A percentile compares a stretch with the other conserved stretches of the same genome.
These are phyloP conservation scores for Neurospora tetrasperma DNA, from an alignment of 495 filamentous ascomycete species.

Conservation along the genomic window DNA sequence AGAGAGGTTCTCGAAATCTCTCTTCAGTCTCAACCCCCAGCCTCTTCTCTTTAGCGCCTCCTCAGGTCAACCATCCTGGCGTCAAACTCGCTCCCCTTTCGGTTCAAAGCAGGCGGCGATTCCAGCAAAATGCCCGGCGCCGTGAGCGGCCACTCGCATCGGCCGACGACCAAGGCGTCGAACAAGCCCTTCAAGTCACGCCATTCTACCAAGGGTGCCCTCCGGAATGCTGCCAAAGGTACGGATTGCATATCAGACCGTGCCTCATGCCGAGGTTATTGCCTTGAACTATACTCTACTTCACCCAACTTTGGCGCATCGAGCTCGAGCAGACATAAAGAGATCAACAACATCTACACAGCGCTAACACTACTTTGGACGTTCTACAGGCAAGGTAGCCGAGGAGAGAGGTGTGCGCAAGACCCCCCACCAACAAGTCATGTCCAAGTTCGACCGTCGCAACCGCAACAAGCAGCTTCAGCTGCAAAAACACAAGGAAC, in stretches of 20 bases:
- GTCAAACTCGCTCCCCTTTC: constrained; percentile 53
- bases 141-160: constrained; percentile 64
- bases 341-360: background rate
- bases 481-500: constrained; percentile 67
- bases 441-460: constrained; percentile 90
- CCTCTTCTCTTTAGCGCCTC: background rate
- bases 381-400: constrained; percentile 29
- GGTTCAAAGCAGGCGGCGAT: constrained; percentile 75
- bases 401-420: constrained; percentile 56
- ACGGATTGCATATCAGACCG: constrained; percentile 4
- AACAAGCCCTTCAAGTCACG: constrained; percentile 88
- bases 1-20: constrained; percentile 9
- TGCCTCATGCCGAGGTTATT: constrained; percentile 6
- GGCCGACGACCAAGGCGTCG: constrained; percentile 73
- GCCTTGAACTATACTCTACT: background rate
- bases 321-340: background rate
- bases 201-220: constrained; percentile 75
- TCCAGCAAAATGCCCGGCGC: constrained; percentile 48
- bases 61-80: background rate
- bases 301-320: background rate
- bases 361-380: constrained; percentile 5
- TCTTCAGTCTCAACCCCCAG: constrained; percentile 3
- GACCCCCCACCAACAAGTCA: constrained; percentile 88
- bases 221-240: constrained; percentile 81
- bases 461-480: constrained; percentile 88